Percentiles rank a stretch among this genome's conserved stretches.
Evolutionary conservation across 2,329 filamentous ascomycete species (phyloP).

Genomic region (Phyllosticta citrichinensis): DNA sequence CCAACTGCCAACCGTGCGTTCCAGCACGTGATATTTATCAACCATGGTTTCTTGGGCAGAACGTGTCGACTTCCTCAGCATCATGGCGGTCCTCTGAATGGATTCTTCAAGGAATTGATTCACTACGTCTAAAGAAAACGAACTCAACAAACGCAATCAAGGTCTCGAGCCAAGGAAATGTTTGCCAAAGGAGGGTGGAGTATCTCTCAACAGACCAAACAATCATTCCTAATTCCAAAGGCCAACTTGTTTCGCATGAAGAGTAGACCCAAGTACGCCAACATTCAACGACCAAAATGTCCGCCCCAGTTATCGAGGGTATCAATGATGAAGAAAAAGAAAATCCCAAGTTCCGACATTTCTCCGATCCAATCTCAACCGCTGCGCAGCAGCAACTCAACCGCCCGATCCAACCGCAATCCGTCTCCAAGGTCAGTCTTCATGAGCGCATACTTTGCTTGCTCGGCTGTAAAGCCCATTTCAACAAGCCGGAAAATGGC

Average conservation of each 20-base stretch:
- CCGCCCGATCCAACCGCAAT: slow-evolving; percentile 46
- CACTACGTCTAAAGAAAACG: no score
- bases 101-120: no score
- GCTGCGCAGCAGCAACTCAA: slow-evolving; percentile 40
- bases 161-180: neutral
- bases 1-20: neutral
- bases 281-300: neutral
- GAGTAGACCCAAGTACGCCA: neutral
- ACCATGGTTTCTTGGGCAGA: neutral
- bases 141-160: no score
- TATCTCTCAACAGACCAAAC: neutral
- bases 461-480: slow-evolving; percentile 47
- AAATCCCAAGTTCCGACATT: neutral
- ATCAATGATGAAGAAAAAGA: neutral
- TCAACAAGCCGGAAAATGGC: slow-evolving; percentile 49
- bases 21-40: neutral
- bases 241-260: neutral
- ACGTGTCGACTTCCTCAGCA: no score
- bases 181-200: neutral
- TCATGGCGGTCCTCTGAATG: no score
- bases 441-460: slow-evolving; percentile 47
- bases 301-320: neutral
- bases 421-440: slow-evolving; percentile 52
- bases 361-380: neutral
- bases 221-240: neutral